These are phyloP conservation scores for Alternaria viburni DNA, from an alignment of 2,329 filamentous ascomycete species.

Conservation along the genomic window DNA sequence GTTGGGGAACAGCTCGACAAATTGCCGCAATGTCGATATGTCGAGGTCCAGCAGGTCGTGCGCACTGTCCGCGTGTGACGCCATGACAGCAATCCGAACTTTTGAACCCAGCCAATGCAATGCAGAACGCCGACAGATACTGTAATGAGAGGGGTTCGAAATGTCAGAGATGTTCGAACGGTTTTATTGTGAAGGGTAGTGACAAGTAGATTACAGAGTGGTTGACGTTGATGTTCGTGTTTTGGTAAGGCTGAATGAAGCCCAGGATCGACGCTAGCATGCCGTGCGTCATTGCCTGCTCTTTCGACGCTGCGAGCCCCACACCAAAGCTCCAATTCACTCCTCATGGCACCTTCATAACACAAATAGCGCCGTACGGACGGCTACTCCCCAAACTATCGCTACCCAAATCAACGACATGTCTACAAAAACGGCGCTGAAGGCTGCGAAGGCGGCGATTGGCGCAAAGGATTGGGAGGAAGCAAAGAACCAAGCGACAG, in stretches of 20 bases:
- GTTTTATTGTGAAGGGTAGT: neutral
- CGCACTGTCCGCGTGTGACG: conserved; percentile 45
- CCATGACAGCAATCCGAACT: conserved; percentile 30
- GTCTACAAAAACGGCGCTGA: conserved; percentile 73
- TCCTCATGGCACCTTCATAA: conserved; percentile 31
- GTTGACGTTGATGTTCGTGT: conserved; percentile 29
- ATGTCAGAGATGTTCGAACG: neutral
- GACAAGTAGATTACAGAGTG: conserved; percentile 4
- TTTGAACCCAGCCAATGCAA: conserved; percentile 1
- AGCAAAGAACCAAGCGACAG: conserved; percentile 71
- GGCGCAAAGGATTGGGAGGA: conserved; percentile 80
- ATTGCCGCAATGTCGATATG: conserved; percentile 76
- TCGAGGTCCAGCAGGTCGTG: conserved; percentile 70
- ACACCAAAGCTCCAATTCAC: conserved; percentile 17
- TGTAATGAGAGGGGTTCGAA: neutral
- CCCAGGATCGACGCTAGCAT: conserved; percentile 27
- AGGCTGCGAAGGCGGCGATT: conserved; percentile 79
- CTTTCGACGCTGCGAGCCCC: conserved; percentile 12
- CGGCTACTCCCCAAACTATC: neutral
- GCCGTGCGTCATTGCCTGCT: conserved; percentile 32
- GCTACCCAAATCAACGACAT: conserved; percentile 17
- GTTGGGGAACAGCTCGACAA: conserved; percentile 82
- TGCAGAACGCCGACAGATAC: conserved; percentile 4
- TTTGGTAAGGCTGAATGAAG: conserved; percentile 39
- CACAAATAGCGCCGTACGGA: conserved; percentile 15